Evolutionary conservation across 108 stramenopile genomes (phyloP), one percentile per base, ranked within the genome.

Genomic region (Skeletonema tropicum): DNA sequence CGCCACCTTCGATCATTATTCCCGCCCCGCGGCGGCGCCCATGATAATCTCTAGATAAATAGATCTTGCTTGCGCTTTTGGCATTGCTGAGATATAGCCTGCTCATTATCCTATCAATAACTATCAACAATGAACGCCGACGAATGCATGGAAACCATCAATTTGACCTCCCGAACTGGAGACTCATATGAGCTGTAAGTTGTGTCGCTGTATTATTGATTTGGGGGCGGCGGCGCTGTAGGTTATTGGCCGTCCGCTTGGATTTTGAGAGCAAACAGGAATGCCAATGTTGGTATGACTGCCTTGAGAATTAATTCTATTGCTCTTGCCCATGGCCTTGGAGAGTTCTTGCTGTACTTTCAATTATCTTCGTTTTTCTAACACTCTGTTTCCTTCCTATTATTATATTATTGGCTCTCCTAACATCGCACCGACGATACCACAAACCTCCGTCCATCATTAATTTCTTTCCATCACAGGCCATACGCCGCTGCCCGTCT

Each of bases 401-500:
- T 29, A 49, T 31, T 10, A 4, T 3, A 49, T 25, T 23, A 31
- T 55, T 7, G 33, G 36, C 60, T 3, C 32, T 19, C 61, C 10
- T 3, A 29, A 39, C 60, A 73, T 60, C 49, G 6, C 48, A 9
- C 6, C 13, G 6, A 64, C 62, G n/a, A 15, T 49, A 19, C 23
- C n/a, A n/a, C n/a, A n/a, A n/a, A n/a, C n/a, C n/a, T n/a, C n/a
- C n/a, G n/a, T n/a, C n/a, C n/a, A 21, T 15, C 26, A 32, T 25
- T 36, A n/a, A n/a, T 39, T 12, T 46, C 60, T 7, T 55, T 9
- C 9, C 10, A 9, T 9, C 38, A 42, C 42, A 73, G 72, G 17
- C 66, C 75, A 32, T 76, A 76, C 70, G 38, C 45, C 58, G 65
- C 70, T 12, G 81, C 81, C 12, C 62, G 69, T 15, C 81, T 82